phyloP scores from a whole-genome alignment of 2,329 filamentous ascomycete species.

The Cladosporium oxysporum region DNA sequence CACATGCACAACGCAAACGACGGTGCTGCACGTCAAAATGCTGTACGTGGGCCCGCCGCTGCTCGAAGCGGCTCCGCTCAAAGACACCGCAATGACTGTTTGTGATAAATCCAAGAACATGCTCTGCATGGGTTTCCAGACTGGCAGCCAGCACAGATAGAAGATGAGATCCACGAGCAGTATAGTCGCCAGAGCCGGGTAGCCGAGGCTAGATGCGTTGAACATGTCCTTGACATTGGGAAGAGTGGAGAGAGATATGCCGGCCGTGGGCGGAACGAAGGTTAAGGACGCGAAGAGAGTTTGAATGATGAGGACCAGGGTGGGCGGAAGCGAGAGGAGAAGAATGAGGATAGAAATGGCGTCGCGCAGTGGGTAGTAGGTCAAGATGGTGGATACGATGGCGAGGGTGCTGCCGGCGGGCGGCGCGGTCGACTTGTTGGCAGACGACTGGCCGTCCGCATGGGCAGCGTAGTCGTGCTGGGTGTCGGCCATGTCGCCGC shows the following conservation, averaged over 20 bases:
- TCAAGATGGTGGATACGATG: constrained; percentile 81
- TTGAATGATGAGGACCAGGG: constrained; percentile 85
- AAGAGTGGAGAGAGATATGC: constrained; percentile 63
- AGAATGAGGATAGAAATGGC: constrained; percentile 96
- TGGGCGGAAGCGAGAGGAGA: constrained; percentile 85
- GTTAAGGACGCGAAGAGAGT: constrained; percentile 90
- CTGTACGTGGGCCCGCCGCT: constrained; percentile 70
- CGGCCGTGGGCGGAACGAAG: constrained; percentile 77
- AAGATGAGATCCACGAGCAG: constrained; percentile 84
- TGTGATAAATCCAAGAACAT: constrained; percentile 88
- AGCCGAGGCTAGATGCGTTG: constrained; percentile 75
- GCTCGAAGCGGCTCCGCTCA: constrained; percentile 77
- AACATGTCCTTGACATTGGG: constrained; percentile 89
- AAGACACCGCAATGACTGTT: constrained; percentile 86
- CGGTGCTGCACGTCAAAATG: constrained; percentile 68
- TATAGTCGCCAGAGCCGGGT: constrained; percentile 82
- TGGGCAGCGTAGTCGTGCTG: constrained; percentile 39
- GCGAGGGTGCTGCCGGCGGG: constrained; percentile 73
- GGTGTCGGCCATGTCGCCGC: constrained; percentile 34
- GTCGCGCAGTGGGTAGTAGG: constrained; percentile 87
- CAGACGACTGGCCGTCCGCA: constrained; percentile 26
- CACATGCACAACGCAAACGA: constrained; percentile 59
- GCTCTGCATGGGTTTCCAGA: constrained; percentile 85
- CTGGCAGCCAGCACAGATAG: constrained; percentile 74
- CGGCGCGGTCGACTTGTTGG: constrained; percentile 62